Conservation (phyloP, 2,329 filamentous ascomycete species). For the Colletotrichum tabaci region DNA sequence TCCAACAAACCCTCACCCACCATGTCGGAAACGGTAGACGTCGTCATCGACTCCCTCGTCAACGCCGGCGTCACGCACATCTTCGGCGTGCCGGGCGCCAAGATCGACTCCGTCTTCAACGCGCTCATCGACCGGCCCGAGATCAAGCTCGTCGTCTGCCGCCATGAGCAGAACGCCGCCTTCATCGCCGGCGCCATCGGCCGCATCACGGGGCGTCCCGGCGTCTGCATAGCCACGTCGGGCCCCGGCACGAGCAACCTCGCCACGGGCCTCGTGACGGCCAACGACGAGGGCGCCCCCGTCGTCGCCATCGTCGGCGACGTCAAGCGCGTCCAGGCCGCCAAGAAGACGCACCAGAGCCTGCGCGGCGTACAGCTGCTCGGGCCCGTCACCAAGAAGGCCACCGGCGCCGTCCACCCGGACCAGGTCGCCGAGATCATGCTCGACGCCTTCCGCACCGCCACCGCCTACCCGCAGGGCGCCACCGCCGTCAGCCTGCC, state of each 20-base stretch:
- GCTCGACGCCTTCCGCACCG: slow-evolving; percentile 60
- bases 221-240: slow-evolving; percentile 63
- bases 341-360: slow-evolving; percentile 63
- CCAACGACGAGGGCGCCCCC: slow-evolving; percentile 63
- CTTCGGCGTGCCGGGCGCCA: slow-evolving; percentile 64
- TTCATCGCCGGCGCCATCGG: slow-evolving; percentile 65
- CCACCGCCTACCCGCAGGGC: slow-evolving; percentile 58
- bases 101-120: slow-evolving; percentile 65
- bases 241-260: slow-evolving; percentile 64
- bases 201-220: slow-evolving; percentile 60
- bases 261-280: slow-evolving; percentile 61
- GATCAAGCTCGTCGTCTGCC: slow-evolving; percentile 62
- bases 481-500: slow-evolving; percentile 60
- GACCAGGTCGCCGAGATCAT: slow-evolving; percentile 64
- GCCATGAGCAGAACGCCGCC: slow-evolving; percentile 65
- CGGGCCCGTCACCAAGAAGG: slow-evolving; percentile 59
- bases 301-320: slow-evolving; percentile 64
- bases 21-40: slow-evolving; percentile 47
- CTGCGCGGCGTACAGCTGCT: slow-evolving; percentile 61
- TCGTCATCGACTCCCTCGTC: slow-evolving; percentile 49
- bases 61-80: slow-evolving; percentile 60
- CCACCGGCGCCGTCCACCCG: slow-evolving; percentile 58
- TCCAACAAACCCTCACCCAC: not conserved
- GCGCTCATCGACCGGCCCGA: slow-evolving; percentile 61
- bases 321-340: slow-evolving; percentile 59